Evolutionary conservation across 2,329 filamentous ascomycete genomes (phyloP).

Genomic region (Fusarium nanum): DNA sequence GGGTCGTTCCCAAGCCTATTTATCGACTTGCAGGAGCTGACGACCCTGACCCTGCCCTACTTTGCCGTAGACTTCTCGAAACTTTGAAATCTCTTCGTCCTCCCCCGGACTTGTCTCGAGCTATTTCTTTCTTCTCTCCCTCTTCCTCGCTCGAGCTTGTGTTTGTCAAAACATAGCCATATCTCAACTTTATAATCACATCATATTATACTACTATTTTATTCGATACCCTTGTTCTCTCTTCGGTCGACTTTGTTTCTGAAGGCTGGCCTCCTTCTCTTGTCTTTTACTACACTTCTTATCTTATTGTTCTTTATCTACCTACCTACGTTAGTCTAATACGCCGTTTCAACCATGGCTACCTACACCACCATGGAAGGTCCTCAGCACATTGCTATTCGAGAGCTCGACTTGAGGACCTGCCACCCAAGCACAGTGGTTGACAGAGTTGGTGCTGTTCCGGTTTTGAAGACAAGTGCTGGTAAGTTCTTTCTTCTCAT

Average conservation of each 20-base stretch:
- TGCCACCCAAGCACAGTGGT: conserved; percentile 62
- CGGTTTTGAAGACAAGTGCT: conserved; percentile 69
- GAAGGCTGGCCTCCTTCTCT: conserved; percentile 46
- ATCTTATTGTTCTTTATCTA: conserved; percentile 22
- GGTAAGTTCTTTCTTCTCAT: conserved; percentile 58
- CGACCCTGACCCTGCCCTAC: conserved; percentile 24
- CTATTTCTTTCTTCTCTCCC: conserved; percentile 30
- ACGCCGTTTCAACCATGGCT: conserved; percentile 25
- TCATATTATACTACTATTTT: conserved; percentile 23
- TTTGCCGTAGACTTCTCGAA: conserved; percentile 23
- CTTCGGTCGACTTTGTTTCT: conserved; percentile 35
- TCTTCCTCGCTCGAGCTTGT: conserved; percentile 24
- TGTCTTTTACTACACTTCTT: conserved; percentile 16
- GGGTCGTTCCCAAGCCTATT: conserved; percentile 40
- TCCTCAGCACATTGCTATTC: conserved; percentile 53
- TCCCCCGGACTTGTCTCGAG: conserved; percentile 32
- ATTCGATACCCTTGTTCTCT: conserved; percentile 21
- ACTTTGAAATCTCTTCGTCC: conserved; percentile 40
- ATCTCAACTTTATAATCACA: conserved; percentile 20
- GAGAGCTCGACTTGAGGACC: conserved; percentile 63
- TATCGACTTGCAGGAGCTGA: conserved; percentile 37
- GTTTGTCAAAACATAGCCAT: conserved; percentile 4
- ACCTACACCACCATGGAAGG: conserved; percentile 44
- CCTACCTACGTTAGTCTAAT: conserved; percentile 18
- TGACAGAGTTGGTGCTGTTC: conserved; percentile 67